Percentiles rank a stretch among this genome's conserved stretches.
These are phyloP conservation scores for Auriculariales sp. DNA, from an alignment of 768 basidiomycete genomes.

Conservation along the genomic window DNA sequence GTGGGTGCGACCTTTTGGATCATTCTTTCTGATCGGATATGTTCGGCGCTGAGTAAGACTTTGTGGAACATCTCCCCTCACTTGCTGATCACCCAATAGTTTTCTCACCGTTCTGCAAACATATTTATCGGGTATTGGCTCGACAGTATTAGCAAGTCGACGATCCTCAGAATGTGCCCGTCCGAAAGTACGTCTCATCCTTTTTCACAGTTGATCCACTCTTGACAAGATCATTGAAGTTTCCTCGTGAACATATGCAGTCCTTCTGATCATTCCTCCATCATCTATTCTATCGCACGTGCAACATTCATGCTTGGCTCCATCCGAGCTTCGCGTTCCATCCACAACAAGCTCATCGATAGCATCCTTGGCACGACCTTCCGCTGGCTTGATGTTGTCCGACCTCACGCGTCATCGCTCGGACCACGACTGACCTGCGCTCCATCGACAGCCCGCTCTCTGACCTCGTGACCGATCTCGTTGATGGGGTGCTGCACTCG, in stretches of 20 bases:
- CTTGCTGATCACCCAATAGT: slow-evolving; percentile 4
- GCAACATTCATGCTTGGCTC: slow-evolving; percentile 3
- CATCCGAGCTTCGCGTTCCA: slow-evolving; percentile 3
- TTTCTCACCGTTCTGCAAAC: slow-evolving; percentile 1
- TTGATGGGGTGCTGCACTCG: slow-evolving; percentile 20
- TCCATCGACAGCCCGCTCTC: slow-evolving; percentile 21
- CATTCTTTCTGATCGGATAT: slow-evolving; percentile 2
- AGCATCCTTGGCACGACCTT: slow-evolving; percentile 5
- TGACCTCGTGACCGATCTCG: slow-evolving; percentile 10
- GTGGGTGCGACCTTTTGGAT: slow-evolving; percentile 12
- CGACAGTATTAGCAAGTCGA: slow-evolving; percentile 19
- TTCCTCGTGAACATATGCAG: slow-evolving; percentile 7
- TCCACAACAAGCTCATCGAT: slow-evolving; percentile 4
- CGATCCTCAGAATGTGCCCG: slow-evolving; percentile 4
- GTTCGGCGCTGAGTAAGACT: neutral
- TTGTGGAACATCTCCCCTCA: slow-evolving; percentile 1
- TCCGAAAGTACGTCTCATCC: neutral
- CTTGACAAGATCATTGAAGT: neutral
- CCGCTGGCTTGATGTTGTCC: slow-evolving; percentile 16
- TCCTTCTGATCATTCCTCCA: neutral
- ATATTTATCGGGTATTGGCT: slow-evolving; percentile 5
- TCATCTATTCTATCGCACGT: too few relatives aligned
- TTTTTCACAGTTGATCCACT: too few relatives aligned
- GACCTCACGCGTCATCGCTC: slow-evolving; percentile 43
- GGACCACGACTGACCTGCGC: slow-evolving; percentile 51